Evolutionary conservation across 2,329 filamentous ascomycete species (phyloP).

Genomic region (Taxawa tesnikishii): DNA sequence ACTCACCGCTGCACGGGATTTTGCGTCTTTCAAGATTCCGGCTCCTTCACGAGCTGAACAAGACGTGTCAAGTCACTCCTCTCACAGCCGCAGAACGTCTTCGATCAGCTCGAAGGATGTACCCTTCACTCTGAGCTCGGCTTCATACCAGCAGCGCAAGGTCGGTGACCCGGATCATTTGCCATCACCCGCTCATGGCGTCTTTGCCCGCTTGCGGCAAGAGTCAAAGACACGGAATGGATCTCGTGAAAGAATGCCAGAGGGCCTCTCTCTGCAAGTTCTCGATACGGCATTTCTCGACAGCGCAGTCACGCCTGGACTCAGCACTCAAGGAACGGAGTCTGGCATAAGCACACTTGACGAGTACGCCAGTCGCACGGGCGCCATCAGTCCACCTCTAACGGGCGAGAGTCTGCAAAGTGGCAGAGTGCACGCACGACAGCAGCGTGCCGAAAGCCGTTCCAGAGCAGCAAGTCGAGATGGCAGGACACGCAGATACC

Average conservation of each 20-base stretch:
- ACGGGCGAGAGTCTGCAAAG: slow-evolving; percentile 68
- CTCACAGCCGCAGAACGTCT: slow-evolving; percentile 11
- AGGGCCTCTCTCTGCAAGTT: slow-evolving; percentile 45
- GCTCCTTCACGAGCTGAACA: not conserved
- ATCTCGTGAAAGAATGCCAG: slow-evolving; percentile 67
- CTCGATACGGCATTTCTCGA: slow-evolving; percentile 29
- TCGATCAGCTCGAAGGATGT: slow-evolving; percentile 9
- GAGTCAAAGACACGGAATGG: slow-evolving; percentile 52
- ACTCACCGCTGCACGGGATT: slow-evolving; percentile 50
- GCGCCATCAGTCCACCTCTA: slow-evolving; percentile 19
- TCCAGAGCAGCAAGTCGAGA: slow-evolving; percentile 38
- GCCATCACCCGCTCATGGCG: slow-evolving; percentile 56
- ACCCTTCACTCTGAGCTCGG: slow-evolving; percentile 1
- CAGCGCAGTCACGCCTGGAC: slow-evolving; percentile 11
- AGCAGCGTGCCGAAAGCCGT: slow-evolving; percentile 23
- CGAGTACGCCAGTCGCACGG: slow-evolving; percentile 34
- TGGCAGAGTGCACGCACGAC: slow-evolving; percentile 46
- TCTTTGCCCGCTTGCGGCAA: slow-evolving; percentile 50
- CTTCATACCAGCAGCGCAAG: slow-evolving; percentile 1
- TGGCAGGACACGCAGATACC: slow-evolving; percentile 30
- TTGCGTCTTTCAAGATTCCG: slow-evolving; percentile 1
- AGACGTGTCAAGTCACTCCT: slow-evolving; percentile 3
- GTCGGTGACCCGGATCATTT: slow-evolving; percentile 35
- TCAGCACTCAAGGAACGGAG: slow-evolving; percentile 31
- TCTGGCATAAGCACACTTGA: slow-evolving; percentile 48